phyloP scores from a whole-genome alignment of 257 asterid genomes.

The Nicotiana paniculata region DNA sequence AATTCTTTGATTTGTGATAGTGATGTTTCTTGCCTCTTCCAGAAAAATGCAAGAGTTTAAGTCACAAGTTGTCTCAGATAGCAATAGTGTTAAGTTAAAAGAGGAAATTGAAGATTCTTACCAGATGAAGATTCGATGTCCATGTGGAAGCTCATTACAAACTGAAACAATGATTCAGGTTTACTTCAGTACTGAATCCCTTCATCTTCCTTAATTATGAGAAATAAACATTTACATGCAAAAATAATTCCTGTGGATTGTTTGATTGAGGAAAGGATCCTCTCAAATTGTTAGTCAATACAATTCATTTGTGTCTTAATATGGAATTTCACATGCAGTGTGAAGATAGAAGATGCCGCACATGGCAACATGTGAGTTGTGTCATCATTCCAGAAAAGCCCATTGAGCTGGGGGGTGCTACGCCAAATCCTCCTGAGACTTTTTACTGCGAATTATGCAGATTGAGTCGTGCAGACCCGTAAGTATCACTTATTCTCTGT shows the following conservation, averaged over 20 bases:
- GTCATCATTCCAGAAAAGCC: slow-evolving; percentile 83
- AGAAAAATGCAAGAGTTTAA: slow-evolving; percentile 77
- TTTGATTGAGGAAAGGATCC: neutral
- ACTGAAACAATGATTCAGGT: slow-evolving; percentile 88
- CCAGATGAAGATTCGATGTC: slow-evolving; percentile 66
- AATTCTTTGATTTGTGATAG: neutral
- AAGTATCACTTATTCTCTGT: slow-evolving; percentile 30
- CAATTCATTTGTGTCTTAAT: neutral
- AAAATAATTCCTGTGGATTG: no score
- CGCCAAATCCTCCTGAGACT: slow-evolving; percentile 50
- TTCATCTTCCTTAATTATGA: neutral
- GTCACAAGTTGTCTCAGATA: slow-evolving; percentile 59
- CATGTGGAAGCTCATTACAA: slow-evolving; percentile 66
- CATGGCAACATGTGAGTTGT: slow-evolving; percentile 90
- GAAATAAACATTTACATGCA: neutral
- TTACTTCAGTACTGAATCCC: neutral
- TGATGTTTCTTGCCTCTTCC: slow-evolving; percentile 13
- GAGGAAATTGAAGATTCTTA: slow-evolving; percentile 61
- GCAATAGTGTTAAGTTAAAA: slow-evolving; percentile 34
- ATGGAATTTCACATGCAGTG: slow-evolving; percentile 49
- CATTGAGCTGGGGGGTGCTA: slow-evolving; percentile 37
- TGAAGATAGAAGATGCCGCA: slow-evolving; percentile 73
- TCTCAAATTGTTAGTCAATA: neutral
- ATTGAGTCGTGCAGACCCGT: slow-evolving; percentile 87
- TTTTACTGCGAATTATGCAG: slow-evolving; percentile 91